Percentiles rank a stretch among this genome's conserved stretches.
Evolutionary conservation across 306 rosid species (phyloP).

Genomic region (Glycine latifolia): DNA sequence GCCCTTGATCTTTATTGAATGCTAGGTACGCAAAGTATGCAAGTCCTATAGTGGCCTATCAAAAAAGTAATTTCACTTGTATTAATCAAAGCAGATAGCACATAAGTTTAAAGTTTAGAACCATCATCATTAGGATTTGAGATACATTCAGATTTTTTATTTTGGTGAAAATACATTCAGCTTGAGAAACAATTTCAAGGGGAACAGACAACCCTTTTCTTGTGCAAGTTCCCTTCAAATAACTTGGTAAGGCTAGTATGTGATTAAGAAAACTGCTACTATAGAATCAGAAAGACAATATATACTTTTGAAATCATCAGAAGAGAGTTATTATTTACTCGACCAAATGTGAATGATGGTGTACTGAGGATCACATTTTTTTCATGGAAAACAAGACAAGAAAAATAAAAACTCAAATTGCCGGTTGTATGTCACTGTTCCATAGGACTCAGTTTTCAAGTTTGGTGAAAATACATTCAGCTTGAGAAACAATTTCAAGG

Average conservation of each 20-base stretch:
- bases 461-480: constrained; percentile 1
- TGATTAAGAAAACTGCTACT: too few relatives aligned
- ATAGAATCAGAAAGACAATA: too few relatives aligned
- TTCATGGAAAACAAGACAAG: too few relatives aligned
- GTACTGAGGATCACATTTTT: too few relatives aligned
- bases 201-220: background rate
- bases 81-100: constrained; percentile 11
- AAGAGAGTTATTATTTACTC: too few relatives aligned
- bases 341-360: too few relatives aligned
- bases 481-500: background rate
- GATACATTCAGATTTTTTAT: constrained; percentile 15
- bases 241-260: too few relatives aligned
- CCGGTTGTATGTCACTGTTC: background rate
- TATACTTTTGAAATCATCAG: too few relatives aligned
- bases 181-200: background rate
- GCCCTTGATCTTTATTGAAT: constrained; percentile 80
- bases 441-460: background rate
- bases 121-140: background rate
- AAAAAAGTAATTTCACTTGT: constrained; percentile 39
- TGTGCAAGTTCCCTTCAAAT: too few relatives aligned
- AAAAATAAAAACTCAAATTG: background rate
- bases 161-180: constrained; percentile 1
- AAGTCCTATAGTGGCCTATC: constrained; percentile 88
- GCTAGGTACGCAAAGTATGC: constrained; percentile 83
- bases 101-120: constrained; percentile 1